Conservation (phyloP, 768 basidiomycete species). For the Tulasnella sp. region DNA sequence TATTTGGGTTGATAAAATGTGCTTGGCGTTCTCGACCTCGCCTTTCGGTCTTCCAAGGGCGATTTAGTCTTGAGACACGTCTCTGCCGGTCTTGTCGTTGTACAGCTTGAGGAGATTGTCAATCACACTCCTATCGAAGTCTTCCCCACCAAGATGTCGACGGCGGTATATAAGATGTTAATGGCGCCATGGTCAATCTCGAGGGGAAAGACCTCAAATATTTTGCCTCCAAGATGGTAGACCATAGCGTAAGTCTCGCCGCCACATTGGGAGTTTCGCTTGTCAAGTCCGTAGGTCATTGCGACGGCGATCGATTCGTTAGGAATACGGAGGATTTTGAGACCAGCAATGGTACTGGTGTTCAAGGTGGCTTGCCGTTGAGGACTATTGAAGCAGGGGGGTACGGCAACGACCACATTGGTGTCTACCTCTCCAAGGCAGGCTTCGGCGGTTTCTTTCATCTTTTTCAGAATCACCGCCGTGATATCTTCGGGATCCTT, state of each 20-base stretch:
- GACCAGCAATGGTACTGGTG: slow-evolving; percentile 84
- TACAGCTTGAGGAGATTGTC: slow-evolving; percentile 37
- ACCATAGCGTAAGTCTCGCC: slow-evolving; percentile 38
- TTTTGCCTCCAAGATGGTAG: slow-evolving; percentile 39
- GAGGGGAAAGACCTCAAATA: slow-evolving; percentile 33
- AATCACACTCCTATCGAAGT: slow-evolving; percentile 26
- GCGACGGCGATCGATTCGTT: slow-evolving; percentile 91
- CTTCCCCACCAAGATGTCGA: slow-evolving; percentile 36
- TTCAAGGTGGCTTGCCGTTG: slow-evolving; percentile 99
- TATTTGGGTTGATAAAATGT: slow-evolving; percentile 91
- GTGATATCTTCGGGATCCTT: slow-evolving; percentile 53
- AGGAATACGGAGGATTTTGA: slow-evolving; percentile 96
- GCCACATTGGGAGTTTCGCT: slow-evolving; percentile 24
- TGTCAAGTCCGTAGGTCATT: slow-evolving; percentile 40
- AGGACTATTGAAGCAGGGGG: slow-evolving; percentile 92
- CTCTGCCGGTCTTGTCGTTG: slow-evolving; percentile 27
- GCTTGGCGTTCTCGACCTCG: slow-evolving; percentile 97
- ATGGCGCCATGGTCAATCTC: slow-evolving; percentile 35
- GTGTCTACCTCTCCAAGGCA: slow-evolving; percentile 93
- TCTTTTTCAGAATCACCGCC: slow-evolving; percentile 51
- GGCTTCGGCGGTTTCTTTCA: slow-evolving; percentile 99
- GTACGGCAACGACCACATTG: slow-evolving; percentile 78
- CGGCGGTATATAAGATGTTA: slow-evolving; percentile 31
- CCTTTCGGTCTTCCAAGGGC: slow-evolving; percentile 95
- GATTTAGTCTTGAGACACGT: slow-evolving; percentile 71